Base-by-base conservation (phyloP, 768 basidiomycete genomes). In the Leccinum ochraceum region DNA sequence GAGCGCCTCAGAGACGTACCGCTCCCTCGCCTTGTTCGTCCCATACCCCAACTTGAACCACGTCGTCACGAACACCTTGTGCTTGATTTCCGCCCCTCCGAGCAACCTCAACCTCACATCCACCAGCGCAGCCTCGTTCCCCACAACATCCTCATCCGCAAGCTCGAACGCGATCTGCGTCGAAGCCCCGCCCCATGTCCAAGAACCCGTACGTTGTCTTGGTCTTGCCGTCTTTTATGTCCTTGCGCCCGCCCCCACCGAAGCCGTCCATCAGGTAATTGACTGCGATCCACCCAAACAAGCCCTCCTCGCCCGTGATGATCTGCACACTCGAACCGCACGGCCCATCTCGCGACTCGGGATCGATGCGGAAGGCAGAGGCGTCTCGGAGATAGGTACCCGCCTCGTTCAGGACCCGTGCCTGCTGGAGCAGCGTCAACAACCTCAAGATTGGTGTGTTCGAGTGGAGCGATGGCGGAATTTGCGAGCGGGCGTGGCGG, bases 201-300 rank as follows among this genome's bases (percentile, higher is more conserved):
- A 99, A 80, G 74, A 99, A 99, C 6, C 97, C 97, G 69, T 94
- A 98, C 4, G 96, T 98, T 22, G 93, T 92, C 53, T 81, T 83
- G 71, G 85, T 92, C 53, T 81, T 83, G 71, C 85, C 81, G 55
- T 82, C 71, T 51, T 52, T 59, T 44, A n/a, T 5, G n/a, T 20
- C 42, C 42, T 44, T 44, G n/a, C n/a, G 9, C 42, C n/a, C 42
- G 53, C 22, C 9, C 0, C 81, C 81, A 1, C 79, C 80, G 69
- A 99, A 99, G 2, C 95, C 96, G 69, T 98, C 92, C 93, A 98
- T 95, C 53, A 98, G 87, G 74, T 99, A 98, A 75, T 98, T 99
- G 67, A 98, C 94, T 0, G 95, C 95, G 60, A 99, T 94, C 97
- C 97, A 99, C 0, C 97, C 97, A 75, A 95, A 98, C 49, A 98